Percentiles rank a stretch among this genome's conserved stretches.
Conservation (phyloP, 139 green algal genomes). For the Chlorella sp. region DNA sequence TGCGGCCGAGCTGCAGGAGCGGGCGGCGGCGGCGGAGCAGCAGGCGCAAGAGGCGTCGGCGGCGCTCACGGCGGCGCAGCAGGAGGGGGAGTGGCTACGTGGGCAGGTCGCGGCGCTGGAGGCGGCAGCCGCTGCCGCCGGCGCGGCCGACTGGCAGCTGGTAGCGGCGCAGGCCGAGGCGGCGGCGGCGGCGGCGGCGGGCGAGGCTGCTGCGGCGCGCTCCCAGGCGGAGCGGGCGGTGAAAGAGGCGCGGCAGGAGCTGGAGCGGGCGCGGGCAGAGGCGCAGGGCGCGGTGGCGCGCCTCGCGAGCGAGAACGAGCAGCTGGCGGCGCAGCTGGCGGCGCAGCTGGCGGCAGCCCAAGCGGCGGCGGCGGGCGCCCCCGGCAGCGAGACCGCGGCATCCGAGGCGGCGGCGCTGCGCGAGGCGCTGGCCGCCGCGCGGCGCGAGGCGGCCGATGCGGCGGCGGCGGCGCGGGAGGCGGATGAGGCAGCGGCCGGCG, state of each 20-base stretch:
- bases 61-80: not conserved
- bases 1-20: not conserved
- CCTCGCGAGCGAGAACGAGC: not conserved
- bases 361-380: not conserved
- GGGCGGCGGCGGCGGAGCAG: constrained; percentile 1
- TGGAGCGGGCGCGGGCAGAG: not conserved
- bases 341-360: constrained; percentile 24
- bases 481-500: not conserved
- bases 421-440: not conserved
- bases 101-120: too few species aligned
- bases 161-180: not conserved
- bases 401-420: not conserved
- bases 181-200: not conserved
- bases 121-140: too few species aligned
- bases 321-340: constrained; percentile 12
- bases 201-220: not conserved
- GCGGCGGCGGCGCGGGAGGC: not conserved
- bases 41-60: not conserved
- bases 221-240: constrained; percentile 6
- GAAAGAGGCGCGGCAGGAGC: constrained; percentile 19
- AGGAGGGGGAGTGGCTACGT: not conserved
- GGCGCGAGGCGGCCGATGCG: too few species aligned
- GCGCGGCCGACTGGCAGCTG: too few species aligned
- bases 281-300: not conserved
- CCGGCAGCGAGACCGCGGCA: not conserved